Base-by-base conservation (phyloP, 495 filamentous ascomycete species). In the Lasiosphaeria hispida region DNA sequence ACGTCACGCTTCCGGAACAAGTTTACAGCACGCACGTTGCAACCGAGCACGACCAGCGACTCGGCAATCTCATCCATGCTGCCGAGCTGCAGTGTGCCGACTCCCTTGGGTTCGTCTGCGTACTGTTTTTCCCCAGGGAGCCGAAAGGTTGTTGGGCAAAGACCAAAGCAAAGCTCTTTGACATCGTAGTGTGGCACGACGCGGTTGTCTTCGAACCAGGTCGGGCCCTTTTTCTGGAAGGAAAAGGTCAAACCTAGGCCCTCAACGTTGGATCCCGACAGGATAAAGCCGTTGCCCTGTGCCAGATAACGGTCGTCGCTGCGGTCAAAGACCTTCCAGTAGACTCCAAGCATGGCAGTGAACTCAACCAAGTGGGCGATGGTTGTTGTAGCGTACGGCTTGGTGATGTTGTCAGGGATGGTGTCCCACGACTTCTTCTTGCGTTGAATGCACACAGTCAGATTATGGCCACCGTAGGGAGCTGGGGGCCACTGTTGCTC, bases 341-440 rank as follows among this genome's bases (percentile, higher is more conserved):
- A 68, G 15, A 77, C 59, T 10, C 75, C 73, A 9, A 77, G 54
- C 64, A 76, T 64, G 10, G 72, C 68, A 13, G 65, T 67, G 38
- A 77, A 66, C 59, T 75, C 73, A 8, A 77, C 68, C 10, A 77
- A 56, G 54, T 77, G 72, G 45, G 64, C 71, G 10, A 76, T 72
- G n/a, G 75, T 71, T 1, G 70, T 72, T 11, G 66, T 75, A 9
- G 73, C 75, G 47, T 72, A 76, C 6, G 75, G 75, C 61, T 73
- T 75, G n/a, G 67, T 71, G 55, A 75, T 67, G 37, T 66, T 68
- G 30, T 66, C 67, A 0, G 74, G 71, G 34, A 74, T 70, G 49
- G 70, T 72, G 40, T 78, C 74, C 65, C 72, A 78, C n/a, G 68
- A 72, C 18, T 74, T 48, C 37, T 57, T 77, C 59, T 74, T 72